phyloP scores from a whole-genome alignment of 495 filamentous ascomycete genomes.

The Trichocladium antarcticum region DNA sequence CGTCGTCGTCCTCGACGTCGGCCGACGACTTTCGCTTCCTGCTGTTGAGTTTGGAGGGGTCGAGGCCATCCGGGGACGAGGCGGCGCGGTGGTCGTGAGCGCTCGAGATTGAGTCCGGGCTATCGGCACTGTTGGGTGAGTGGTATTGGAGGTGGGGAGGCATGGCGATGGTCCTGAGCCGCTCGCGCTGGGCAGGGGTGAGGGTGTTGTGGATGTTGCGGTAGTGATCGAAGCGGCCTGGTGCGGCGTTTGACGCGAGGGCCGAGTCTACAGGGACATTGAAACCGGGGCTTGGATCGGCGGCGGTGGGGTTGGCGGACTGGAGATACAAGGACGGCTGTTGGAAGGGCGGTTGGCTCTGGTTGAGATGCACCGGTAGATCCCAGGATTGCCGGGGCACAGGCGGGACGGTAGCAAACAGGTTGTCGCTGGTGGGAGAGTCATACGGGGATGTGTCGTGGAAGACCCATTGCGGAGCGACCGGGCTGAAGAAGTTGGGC shows the following conservation, averaged over 20 bases:
- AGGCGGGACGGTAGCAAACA: constrained; percentile 12
- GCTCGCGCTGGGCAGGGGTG: constrained; percentile 44
- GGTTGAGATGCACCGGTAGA: constrained; percentile 18
- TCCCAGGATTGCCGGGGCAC: constrained; percentile 20
- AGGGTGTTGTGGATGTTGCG: constrained; percentile 26
- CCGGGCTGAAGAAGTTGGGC: constrained; percentile 24
- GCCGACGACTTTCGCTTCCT: constrained; percentile 56
- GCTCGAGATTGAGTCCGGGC: constrained; percentile 35
- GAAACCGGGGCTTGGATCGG: constrained; percentile 8
- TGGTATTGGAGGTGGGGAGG: constrained; percentile 44
- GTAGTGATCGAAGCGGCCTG: constrained; percentile 8
- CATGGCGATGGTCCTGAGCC: constrained; percentile 46
- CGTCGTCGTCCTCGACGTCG: constrained; percentile 39
- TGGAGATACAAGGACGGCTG: constrained; percentile 18
- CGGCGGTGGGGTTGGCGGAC: constrained; percentile 7
- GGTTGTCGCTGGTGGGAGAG: constrained; percentile 15
- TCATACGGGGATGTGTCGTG: constrained; percentile 39
- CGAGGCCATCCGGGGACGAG: constrained; percentile 38
- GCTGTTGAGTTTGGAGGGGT: constrained; percentile 37
- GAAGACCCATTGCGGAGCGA: constrained; percentile 29
- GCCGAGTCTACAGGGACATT: constrained; percentile 7
- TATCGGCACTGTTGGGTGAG: constrained; percentile 42
- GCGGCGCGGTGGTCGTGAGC: constrained; percentile 32
- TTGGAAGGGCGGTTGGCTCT: constrained; percentile 19
- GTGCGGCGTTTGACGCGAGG: constrained; percentile 6